Evolutionary conservation across 2,329 filamentous ascomycete species (phyloP), one percentile per base, ranked within the genome.

Genomic region (Thermoascus crustaceus): DNA sequence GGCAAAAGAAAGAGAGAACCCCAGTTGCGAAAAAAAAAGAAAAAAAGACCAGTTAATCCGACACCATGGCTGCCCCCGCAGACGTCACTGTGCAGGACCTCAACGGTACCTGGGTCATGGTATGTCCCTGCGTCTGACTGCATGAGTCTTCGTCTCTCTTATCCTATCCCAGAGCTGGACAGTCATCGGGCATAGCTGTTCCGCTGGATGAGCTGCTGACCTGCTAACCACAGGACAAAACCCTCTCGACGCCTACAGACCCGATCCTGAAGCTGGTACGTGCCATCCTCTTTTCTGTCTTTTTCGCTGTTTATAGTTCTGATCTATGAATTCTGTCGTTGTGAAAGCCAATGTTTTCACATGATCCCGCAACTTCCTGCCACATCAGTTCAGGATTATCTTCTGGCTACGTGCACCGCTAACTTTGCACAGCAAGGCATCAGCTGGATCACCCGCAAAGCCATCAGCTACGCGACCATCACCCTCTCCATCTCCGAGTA

Each of bases 401-500:
- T n/a, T 27, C 23, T 32, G 40, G n/a, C n/a, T 18, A 22, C 17
- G 30, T 27, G 31, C 43, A 44, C n/a, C n/a, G n/a, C 43, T 30
- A 46, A 34, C 29, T 17, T 14, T 5, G 27, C 36, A 35, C 41
- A 68, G 51, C 82, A 87, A 69, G 80, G 80, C 54, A 67, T 86
- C 41, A 67, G 76, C 59, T 89, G 75, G 74, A 49, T 88, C 33
- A 72, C 73, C 32, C 84, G 85, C 62, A 87, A 81, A 66, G 76
- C 74, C 41, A 76, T 93, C 57, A 61, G 69, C 47, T 58, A 78
- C 20, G 82, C 85, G 20, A 81, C 77, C 30, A 65, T 94, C 35
- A 80, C 76, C 22, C 72, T 88, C 43, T 57, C 72, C 42, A 58
- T 83, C 35, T 75, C 71, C 49, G 66, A 80, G 57, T 75, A 69